Evolutionary conservation across 805 yeast genomes (phyloP), one percentile per base, ranked within the genome.

Genomic region (Metschnikowia sp.): DNA sequence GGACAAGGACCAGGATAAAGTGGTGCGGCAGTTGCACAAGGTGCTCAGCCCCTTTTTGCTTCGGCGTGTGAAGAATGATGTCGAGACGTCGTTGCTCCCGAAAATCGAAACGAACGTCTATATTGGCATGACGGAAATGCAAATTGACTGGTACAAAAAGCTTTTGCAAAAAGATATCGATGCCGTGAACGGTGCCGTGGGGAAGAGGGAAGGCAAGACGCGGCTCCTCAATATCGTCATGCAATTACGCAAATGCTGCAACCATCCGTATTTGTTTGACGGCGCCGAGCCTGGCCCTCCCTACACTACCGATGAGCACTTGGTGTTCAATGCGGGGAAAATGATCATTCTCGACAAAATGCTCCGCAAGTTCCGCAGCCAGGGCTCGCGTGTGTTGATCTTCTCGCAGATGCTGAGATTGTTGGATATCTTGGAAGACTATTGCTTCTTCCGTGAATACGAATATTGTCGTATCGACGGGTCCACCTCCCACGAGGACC

Each of bases 271-370:
- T 65, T 70, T 92, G 45, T 94, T 94, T 61, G 98, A 92, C 64
- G 98, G 99, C n/a, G 99, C 98, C 1, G 98, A 91, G 66, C 98
- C 97, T 0, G 98, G 98, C 9, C 98, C 98, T 1, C 98, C 98
- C 1, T 92, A 76, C 61, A 92, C 97, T 1, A 92, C 96, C 1
- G 97, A 90, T 65, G 97, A 91, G 65, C 98, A 92, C 68, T 75
- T 92, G 53, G 84, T 91, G n/a, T 83, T 59, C 70, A 92, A 92
- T 63, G 78, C 96, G 7, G 97, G 96, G 30, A 91, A 91, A 64
- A 87, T 91, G 91, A 77, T 87, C 45, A 88, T 92, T 32, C 69
- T 91, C 47, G 98, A 91, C 63, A 88, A 88, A 60, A 72, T 91
- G 61, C 69, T 92, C 56, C 82, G 81, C 55, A 84, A 86, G 55